Percentiles rank a stretch among this genome's conserved stretches.
phyloP scores from a whole-genome alignment of 306 rosid species.

The Fragaria iinumae region DNA sequence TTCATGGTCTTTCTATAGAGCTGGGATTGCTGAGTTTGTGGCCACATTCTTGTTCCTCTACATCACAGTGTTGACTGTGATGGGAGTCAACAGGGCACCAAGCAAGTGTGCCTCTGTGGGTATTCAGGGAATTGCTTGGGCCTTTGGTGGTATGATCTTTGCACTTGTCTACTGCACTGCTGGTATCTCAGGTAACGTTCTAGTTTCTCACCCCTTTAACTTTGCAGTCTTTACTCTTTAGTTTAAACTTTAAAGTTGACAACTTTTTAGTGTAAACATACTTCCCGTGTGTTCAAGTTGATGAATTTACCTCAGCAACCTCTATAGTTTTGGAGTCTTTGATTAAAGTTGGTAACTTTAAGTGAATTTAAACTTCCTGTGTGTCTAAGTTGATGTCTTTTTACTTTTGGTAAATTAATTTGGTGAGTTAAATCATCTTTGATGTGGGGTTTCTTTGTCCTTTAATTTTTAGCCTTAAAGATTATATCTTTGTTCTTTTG shows the following conservation, averaged over 20 bases:
- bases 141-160: constrained; percentile 97
- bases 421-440: not conserved
- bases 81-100: constrained; percentile 57
- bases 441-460: not conserved
- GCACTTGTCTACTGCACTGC: constrained; percentile 95
- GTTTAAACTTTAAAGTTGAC: not conserved
- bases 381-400: not conserved
- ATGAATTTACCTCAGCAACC: not conserved
- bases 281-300: constrained; percentile 3
- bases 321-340: not conserved
- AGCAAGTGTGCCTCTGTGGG: constrained; percentile 70
- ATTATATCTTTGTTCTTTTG: not conserved
- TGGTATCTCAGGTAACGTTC: constrained; percentile 66
- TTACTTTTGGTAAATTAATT: not conserved
- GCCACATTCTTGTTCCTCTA: constrained; percentile 91
- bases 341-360: not conserved
- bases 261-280: not conserved
- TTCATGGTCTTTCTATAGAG: constrained; percentile 94
- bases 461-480: not conserved
- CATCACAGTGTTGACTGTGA: constrained; percentile 78
- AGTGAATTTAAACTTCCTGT: not conserved
- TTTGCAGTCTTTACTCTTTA: constrained; percentile 2
- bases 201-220: not conserved
- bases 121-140: constrained; percentile 94
- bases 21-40: constrained; percentile 84